Evolutionary conservation across 768 basidiomycete genomes (phyloP), one percentile per base, ranked within the genome.

Genomic region (Mycena pura): DNA sequence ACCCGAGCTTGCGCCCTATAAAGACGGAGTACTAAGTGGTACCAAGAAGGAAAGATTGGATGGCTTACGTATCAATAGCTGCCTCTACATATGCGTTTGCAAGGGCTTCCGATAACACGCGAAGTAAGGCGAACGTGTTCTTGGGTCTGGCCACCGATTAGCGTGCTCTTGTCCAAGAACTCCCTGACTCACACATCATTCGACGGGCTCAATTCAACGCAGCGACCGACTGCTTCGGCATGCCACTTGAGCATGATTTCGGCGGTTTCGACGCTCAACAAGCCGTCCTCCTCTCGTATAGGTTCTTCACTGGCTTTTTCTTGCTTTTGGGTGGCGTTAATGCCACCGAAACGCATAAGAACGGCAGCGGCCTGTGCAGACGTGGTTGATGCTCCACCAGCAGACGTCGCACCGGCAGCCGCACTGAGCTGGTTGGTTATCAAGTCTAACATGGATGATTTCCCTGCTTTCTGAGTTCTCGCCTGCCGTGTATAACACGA

Each of bases 161-260:
- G 65, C 46, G n/a, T 10, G 34, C 17, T 13, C 34, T 32, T 39
- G 34, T n/a, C 15, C 38, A 28, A 11, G 22, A 27, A 59, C 39
- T 8, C 25, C 1, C 19, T 19, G 3, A 81, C 93, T 77, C 70
- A 97, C 95, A 96, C 87, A 69, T 99, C 97, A 40, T 85, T 88
- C 8, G 84, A 70, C 11, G 88, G 75, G 69, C 89, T 95, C 45
- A 99, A 78, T 74, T 99, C 97, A 11, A 96, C 92, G 65, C 94
- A 96, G 67, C 97, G 80, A 5, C 97, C 96, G 27, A 97, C 89
- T 5, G 95, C 93, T 72, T 99, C 97, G 2, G 97, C 96, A 74
- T 99, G 97, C 95, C 96, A 98, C 73, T 88, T 93, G 15, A 99
- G 78, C 88, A 99, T 95, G 68, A 84, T 89, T 78, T 96, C 95